phyloP scores from a whole-genome alignment of 139 green algal genomes.

The Chlorella sp. region DNA sequence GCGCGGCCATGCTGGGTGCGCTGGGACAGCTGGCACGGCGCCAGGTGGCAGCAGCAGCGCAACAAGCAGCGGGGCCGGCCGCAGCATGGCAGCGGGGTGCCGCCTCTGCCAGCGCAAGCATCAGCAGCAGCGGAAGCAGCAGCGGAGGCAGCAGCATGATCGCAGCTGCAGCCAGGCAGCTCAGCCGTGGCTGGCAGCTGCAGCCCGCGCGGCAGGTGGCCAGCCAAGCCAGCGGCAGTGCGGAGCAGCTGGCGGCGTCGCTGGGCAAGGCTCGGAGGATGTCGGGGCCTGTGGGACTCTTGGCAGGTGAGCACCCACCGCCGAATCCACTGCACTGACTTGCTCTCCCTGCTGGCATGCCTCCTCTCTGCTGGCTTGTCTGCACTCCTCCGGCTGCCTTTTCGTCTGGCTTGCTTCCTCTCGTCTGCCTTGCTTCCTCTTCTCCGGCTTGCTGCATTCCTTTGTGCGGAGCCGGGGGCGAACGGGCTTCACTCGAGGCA shows the following conservation, averaged over 20 bases:
- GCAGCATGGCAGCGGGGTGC: not conserved
- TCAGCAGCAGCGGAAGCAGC: not conserved
- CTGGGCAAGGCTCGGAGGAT: conserved; percentile 25
- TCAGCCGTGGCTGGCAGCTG: not conserved
- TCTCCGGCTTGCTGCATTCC: too few relatives aligned
- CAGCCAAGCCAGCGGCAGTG: not conserved
- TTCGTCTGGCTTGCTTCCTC: too few relatives aligned
- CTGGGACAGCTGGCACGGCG: not conserved
- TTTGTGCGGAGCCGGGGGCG: too few relatives aligned
- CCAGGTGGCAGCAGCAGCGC: not conserved
- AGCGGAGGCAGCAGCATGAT: not conserved
- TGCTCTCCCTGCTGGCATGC: too few relatives aligned
- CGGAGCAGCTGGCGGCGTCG: not conserved
- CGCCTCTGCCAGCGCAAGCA: too few relatives aligned
- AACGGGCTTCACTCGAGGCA: too few relatives aligned
- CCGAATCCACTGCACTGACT: too few relatives aligned
- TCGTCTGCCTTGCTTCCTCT: too few relatives aligned
- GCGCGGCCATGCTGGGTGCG: not conserved
- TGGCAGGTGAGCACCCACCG: conserved; percentile 5
- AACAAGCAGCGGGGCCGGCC: not conserved
- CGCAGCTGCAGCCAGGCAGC: not conserved
- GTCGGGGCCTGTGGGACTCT: not conserved
- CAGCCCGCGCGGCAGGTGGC: not conserved
- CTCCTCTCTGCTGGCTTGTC: too few relatives aligned
- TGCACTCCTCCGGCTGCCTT: too few relatives aligned